Evolutionary conservation across 2,329 filamentous ascomycete genomes (phyloP), one percentile per base, ranked within the genome.

Genomic region (Calonectria hongkongensis): DNA sequence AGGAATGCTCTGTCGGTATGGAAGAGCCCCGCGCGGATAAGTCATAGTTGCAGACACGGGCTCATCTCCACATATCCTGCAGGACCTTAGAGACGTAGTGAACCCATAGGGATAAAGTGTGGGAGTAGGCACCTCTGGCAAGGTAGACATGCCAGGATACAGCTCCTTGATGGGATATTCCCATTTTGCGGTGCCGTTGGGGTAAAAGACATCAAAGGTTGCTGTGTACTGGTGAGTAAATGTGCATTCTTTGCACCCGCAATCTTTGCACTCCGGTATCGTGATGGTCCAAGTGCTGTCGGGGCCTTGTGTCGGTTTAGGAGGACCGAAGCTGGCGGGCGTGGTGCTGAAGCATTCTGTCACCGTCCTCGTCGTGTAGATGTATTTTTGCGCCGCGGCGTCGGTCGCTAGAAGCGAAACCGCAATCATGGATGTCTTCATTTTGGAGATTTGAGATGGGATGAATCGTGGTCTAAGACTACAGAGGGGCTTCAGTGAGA

Each of bases 141-240:
- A 75, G 6, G 71, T 71, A 6, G 75, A 78, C 78, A 80, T 80
- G 68, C 78, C 76, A 9, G 65, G 77, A n/a, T 79, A 80, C n/a
- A 80, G 43, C 66, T 80, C 78, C 50, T 78, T 78, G 67, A 80
- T 71, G 18, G 72, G 28, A 15, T 80, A 80, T 25, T 77, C 66
- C 43, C 68, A 76, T 41, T 70, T 66, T 30, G 63, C 65, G 25
- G 77, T 68, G 54, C 77, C 78, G 13, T 69, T 71, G 45, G 77
- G 69, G 56, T 54, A 73, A 45, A 79, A 79, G 68, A 79, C 76
- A 39, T 76, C 73, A 43, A 78, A 71, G n/a, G 76, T 79, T 50
- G 77, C 74, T 43, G 78, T 78, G 62, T 77, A 77, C 66, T 71
- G 69, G 67, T 80, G 74, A 30, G 78, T 80, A 54, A 75, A 80